Evolutionary conservation across 2,329 filamentous ascomycete species (phyloP).

Genomic region (Grosmannia serpens): DNA sequence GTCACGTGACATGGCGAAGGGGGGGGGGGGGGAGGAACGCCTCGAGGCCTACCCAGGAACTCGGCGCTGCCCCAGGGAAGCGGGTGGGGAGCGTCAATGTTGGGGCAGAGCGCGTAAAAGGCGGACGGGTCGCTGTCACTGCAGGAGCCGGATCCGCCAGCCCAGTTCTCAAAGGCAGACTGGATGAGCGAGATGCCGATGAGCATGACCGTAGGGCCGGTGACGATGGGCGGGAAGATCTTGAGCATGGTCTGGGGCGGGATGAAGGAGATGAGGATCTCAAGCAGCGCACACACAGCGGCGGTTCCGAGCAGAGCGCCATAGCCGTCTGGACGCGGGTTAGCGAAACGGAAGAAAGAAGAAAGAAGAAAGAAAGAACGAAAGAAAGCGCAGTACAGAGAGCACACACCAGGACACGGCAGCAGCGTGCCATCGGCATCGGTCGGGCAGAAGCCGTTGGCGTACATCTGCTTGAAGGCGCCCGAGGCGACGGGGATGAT

Average conservation of each 20-base stretch:
- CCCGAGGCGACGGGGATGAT: constrained; percentile 64
- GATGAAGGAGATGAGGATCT: constrained; percentile 64
- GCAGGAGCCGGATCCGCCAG: constrained; percentile 57
- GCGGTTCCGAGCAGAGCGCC: constrained; percentile 64
- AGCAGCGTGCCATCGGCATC: constrained; percentile 52
- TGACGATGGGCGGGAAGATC: constrained; percentile 62
- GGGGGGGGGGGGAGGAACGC: neutral
- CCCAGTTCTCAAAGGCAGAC: constrained; percentile 66
- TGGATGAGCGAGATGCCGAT: constrained; percentile 65
- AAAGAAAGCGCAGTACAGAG: neutral
- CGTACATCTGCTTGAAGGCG: constrained; percentile 67
- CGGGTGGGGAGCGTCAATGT: constrained; percentile 55
- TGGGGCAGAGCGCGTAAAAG: constrained; percentile 54
- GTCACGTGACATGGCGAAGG: neutral
- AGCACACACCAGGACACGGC: constrained; percentile 46
- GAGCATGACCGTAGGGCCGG: constrained; percentile 37
- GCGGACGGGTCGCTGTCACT: constrained; percentile 35
- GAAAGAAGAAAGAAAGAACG: neutral
- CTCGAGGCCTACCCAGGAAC: constrained; percentile 44
- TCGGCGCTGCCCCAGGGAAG: constrained; percentile 70
- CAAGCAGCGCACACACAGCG: constrained; percentile 53
- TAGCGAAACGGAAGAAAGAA: neutral
- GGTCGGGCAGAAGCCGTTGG: constrained; percentile 53
- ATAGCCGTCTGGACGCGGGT: constrained; percentile 45
- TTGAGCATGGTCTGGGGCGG: constrained; percentile 56